Evolutionary conservation across 768 basidiomycete genomes (phyloP), one percentile per base, ranked within the genome.

Genomic region (Lactarius tabidus): DNA sequence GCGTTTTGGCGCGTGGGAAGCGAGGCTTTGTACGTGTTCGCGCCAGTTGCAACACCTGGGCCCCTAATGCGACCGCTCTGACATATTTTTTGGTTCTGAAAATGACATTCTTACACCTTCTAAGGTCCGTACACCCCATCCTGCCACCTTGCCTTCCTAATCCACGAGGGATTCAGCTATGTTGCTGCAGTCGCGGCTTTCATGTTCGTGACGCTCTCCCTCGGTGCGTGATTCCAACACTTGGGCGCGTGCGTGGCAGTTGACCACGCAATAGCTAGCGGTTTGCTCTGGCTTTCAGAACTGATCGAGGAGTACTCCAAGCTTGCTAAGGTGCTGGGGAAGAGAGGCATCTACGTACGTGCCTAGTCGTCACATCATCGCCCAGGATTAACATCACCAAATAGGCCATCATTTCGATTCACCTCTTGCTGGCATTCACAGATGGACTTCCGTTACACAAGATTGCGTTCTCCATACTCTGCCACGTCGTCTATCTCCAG

Each of bases 241-340:
- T 15, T 17, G 26, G 2, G 23, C 28, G 38, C 6, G 38, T 36
- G 23, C 43, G 23, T 14, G 48, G 48, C 12, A 5, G 15, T 15
- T 51, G 26, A 26, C 26, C 63, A 63, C 57, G 67, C 55, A 28
- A 65, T 74, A 96, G 96, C 96, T 57, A 95, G 92, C 76, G 96
- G 95, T 8, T 79, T 98, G 53, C 78, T 98, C 61, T 98, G 96
- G 81, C 79, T 96, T 36, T 95, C 95, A 2, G 96, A 98, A 74
- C 75, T 98, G 36, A 98, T 98, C 67, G 96, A 98, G 75, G 96
- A 98, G 74, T 89, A 96, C 74, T 87, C 93, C 15, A 84, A 84
- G 54, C 72, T 83, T 62, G 91, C 97, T 15, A 99, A 98, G 77
- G 70, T 77, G 1, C 73, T 93, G 28, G 97, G 97, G 1, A 88